Evolutionary conservation across 306 rosid species (phyloP), one percentile per base, ranked within the genome.

Genomic region (Quercus agrifolia): DNA sequence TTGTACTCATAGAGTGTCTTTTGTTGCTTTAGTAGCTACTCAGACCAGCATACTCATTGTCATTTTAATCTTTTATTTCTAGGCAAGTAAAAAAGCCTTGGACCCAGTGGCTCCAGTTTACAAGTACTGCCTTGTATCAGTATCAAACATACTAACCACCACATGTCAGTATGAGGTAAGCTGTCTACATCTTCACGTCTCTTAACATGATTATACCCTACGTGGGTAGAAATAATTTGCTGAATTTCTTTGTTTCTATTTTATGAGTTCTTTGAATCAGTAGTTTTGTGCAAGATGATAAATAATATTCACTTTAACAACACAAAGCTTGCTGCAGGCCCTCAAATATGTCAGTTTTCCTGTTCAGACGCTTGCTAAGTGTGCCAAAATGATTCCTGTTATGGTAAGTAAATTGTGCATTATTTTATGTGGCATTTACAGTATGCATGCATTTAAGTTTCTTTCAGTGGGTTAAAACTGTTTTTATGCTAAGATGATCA

Each of bases 301-400:
- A 25, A 31, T 62, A 10, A 76, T 41, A 51, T 58, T 41, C 21
- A 25, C 74, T 78, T 79, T 56, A 28, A 28, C 70, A 58, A 64
- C 58, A 17, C 51, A 25, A 71, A 21, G 70, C 58, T 77, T 85
- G 44, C 68, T 85, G n/a, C 90, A 95, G 99, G 99, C 99, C 73
- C 98, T 95, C 81, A 95, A 95, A 86, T 95, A 95, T 78, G 99
- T 95, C 73, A 92, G 98, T 71, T 95, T 95, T 87, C 99, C 99
- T 51, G 93, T 95, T 83, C 98, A 95, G 85, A 95, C 99, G 19
- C 93, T 93, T 46, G 98, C 99, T 0, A 95, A 95, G 86, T 94
- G 97, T 83, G 98, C 98, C 25, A 88, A 89, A 89, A 95, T 95
- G 99, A 95, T 95, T 69, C 99, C 99, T 51, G 99, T 95, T 70